Evolutionary conservation across 768 basidiomycete genomes (phyloP).

Genomic region (Leucocoprinus leucothites): DNA sequence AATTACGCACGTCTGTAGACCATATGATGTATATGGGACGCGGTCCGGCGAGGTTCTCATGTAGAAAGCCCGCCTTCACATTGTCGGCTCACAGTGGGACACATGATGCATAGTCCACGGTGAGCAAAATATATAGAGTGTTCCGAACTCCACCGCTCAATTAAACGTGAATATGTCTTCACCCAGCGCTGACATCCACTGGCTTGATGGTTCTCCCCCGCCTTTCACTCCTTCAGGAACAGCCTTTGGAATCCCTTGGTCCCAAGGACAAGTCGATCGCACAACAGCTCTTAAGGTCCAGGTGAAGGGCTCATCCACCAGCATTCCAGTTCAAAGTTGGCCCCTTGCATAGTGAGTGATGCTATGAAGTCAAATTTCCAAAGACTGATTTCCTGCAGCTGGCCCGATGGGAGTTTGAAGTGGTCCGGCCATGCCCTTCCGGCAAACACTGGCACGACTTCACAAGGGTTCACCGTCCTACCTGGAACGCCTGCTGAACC

Average conservation of each 20-base stretch:
- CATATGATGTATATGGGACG: not conserved
- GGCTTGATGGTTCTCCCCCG: constrained; percentile 30
- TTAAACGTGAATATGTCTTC: constrained; percentile 17
- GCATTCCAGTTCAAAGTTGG: constrained; percentile 26
- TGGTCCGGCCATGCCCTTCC: constrained; percentile 37
- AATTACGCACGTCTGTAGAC: no score
- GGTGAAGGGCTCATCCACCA: not conserved
- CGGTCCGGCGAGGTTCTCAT: not conserved
- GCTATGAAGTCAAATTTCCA: not conserved
- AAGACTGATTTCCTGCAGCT: constrained; percentile 19
- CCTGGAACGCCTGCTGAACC: constrained; percentile 33
- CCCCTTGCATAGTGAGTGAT: constrained; percentile 32
- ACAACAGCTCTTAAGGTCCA: constrained; percentile 26
- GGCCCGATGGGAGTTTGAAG: constrained; percentile 37
- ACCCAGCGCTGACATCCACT: constrained; percentile 25
- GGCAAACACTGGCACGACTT: constrained; percentile 22
- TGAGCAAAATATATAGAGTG: not conserved
- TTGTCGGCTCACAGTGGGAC: not conserved
- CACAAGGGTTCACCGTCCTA: constrained; percentile 20
- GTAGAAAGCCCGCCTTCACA: not conserved
- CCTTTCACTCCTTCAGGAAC: constrained; percentile 28
- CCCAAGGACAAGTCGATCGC: constrained; percentile 33
- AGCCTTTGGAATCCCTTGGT: constrained; percentile 34
- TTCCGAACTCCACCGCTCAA: not conserved
- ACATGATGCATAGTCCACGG: constrained; percentile 7